A percentile compares a stretch with the other conserved stretches of the same genome.
Evolutionary conservation across 306 rosid genomes (phyloP).

Genomic region (Trifolium fragiferum): DNA sequence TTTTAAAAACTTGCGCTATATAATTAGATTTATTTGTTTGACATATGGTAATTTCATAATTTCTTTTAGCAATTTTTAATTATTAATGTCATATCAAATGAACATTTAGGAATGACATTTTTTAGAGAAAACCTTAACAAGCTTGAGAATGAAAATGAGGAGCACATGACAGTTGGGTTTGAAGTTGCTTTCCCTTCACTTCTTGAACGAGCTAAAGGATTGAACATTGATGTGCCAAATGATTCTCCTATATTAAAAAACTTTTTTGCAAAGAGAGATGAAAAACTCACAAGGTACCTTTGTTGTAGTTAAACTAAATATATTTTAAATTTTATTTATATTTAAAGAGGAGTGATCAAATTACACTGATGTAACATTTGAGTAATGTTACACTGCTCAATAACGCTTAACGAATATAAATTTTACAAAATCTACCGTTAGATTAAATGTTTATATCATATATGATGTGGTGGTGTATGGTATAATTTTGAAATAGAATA

Average conservation of each 20-base stretch:
- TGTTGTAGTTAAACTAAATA: not conserved
- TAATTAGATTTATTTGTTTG: not conserved
- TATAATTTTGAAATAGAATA: slow-evolving; percentile 67
- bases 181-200: slow-evolving; percentile 91
- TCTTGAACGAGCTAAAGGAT: slow-evolving; percentile 63
- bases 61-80: not conserved
- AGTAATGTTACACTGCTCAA: no score
- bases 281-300: slow-evolving; percentile 74
- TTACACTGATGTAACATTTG: no score
- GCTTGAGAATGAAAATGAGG: slow-evolving; percentile 72
- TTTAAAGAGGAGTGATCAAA: no score
- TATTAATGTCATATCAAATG: not conserved
- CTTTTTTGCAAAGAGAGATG: slow-evolving; percentile 60
- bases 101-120: slow-evolving; percentile 58
- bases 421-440: no score
- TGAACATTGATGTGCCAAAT: slow-evolving; percentile 58
- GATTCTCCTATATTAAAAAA: slow-evolving; percentile 64
- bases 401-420: no score
- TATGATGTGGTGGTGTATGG: not conserved
- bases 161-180: slow-evolving; percentile 89
- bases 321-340: no score
- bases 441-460: no score
- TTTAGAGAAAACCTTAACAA: slow-evolving; percentile 60
- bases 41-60: no score
- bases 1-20: not conserved